Base-by-base conservation (phyloP, 495 filamentous ascomycete species). In the Aspergillus conjunctus region DNA sequence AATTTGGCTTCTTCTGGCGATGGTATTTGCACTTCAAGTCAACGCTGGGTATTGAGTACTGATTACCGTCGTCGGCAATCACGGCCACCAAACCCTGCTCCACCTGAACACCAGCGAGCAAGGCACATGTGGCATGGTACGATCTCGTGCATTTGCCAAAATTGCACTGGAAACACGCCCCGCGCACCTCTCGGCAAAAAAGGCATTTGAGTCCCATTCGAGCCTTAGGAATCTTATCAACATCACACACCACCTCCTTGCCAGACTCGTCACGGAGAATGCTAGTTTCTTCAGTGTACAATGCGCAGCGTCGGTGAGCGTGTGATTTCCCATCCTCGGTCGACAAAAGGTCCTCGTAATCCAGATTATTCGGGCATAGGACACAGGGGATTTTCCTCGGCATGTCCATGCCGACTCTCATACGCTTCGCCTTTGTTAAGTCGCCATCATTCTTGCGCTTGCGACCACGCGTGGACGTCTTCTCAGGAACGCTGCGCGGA, bases 141-240 rank as follows among this genome's bases (percentile, higher is more conserved):
- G 95, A 87, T 60, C 93, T 81, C 22, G 89, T 89, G 71, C 94
- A 99, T 73, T 97, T 98, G 79, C 92, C 94, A 58, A 88, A 87
- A 7, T 91, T 94, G 77, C 94, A 99, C 73, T 99, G 94, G 79
- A 99, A 96, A 74, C 93, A 96, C 15, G 92, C 90, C 30, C 94
- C 94, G 60, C 88, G 91, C 69, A 92, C 94, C 50, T 91, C 93
- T 37, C 92, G 90, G 69, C 94, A 99, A 73, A 91, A 96, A 51
- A 93, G 85, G 74, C 94, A 99, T 71, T 93, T 96, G 58, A 98
- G 85, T 9, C 94, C 92, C 66, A 94, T 73, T 11, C 94, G 88
- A 58, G 87, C 92, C 73, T 94, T 96, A 64, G 91, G 85, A 68
- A 98, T 92, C 56, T 83, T 83, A 18, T 85, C 84, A 49, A 95